Evolutionary conservation across 805 yeast genomes (phyloP), one percentile per base, ranked within the genome.

Genomic region (Candida ascalaphidarum): DNA sequence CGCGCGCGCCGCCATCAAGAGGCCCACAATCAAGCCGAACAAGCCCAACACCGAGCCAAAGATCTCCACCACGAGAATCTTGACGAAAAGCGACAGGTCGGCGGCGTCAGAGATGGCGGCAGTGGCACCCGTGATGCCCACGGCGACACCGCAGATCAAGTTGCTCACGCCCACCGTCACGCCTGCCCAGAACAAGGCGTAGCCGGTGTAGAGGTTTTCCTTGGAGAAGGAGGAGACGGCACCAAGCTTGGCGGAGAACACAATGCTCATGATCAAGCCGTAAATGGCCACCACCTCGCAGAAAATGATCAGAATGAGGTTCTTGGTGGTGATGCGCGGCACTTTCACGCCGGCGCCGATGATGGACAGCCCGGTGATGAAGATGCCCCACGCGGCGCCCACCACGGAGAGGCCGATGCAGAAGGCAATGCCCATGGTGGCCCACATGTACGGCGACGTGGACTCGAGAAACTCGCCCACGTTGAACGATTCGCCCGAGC

Each of bases 381-480:
- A 92, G 42, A 92, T 92, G 39, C 98, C 98, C 98, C 98, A 92
- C 4, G 97, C 97, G 11, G 98, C 98, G 22, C 98, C 98, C 23
- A 88, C 80, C 11, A 92, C 96, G 27, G 94, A 79, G 34, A 92
- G 70, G 10, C 97, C 97, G 43, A 94, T 86, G 60, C 98, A 89
- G 28, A 77, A 60, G 11, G 82, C 79, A 37, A 92, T 85, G 31
- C 98, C 98, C 38, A 86, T 57, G 38, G 74, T 72, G 17, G 96
- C 97, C 97, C 97, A 92, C 80, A 92, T 74, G 53, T 92, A 92
- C 5, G 98, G 98, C 14, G 96, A 85, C 3, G 92, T 76, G 21
- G 80, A 65, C 41, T 77, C 74, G 40, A 92, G 69, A 50, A 89
- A 88, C 41, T 77, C 77, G 29, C 98, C 98, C 33, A 92, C 76